phyloP scores from a whole-genome alignment of 495 filamentous ascomycete species.

The Clohesyomyces aquaticus region DNA sequence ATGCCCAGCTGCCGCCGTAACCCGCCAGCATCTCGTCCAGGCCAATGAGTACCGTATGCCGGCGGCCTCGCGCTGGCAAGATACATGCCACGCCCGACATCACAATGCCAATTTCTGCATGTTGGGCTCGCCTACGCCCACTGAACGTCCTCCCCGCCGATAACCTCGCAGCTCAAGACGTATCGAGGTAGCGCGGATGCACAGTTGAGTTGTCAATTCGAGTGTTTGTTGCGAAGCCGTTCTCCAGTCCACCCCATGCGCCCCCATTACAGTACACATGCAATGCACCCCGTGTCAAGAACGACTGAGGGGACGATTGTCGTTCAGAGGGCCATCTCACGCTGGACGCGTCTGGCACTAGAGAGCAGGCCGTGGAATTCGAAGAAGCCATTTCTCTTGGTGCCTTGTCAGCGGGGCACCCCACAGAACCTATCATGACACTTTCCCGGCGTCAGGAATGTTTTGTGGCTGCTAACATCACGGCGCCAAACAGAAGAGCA shows the following conservation, averaged over 20 bases:
- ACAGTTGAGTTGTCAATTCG: constrained; percentile 8
- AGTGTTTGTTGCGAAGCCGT: constrained; percentile 2
- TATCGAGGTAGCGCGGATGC: neutral
- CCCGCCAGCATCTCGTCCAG: neutral
- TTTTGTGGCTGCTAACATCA: constrained; percentile 12
- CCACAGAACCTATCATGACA: constrained; percentile 4
- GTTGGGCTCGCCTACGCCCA: neutral
- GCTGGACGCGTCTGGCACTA: neutral
- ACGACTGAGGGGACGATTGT: neutral
- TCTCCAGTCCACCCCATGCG: no score
- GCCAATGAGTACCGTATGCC: constrained; percentile 19
- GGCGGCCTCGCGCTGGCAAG: constrained; percentile 16
- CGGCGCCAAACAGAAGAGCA: neutral
- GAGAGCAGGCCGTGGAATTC: neutral
- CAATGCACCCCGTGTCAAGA: no score
- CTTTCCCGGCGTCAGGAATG: constrained; percentile 27
- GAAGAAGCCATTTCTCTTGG: neutral
- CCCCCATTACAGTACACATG: no score
- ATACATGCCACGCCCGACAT: constrained; percentile 19
- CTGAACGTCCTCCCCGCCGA: neutral
- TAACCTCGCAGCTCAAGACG: constrained; percentile 18
- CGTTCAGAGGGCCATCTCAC: neutral
- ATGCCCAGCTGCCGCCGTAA: no score
- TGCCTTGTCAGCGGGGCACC: neutral
- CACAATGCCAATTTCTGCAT: neutral